Base-by-base conservation (phyloP, 1,139 yeast species). In the Suhomyces bribrorum region DNA sequence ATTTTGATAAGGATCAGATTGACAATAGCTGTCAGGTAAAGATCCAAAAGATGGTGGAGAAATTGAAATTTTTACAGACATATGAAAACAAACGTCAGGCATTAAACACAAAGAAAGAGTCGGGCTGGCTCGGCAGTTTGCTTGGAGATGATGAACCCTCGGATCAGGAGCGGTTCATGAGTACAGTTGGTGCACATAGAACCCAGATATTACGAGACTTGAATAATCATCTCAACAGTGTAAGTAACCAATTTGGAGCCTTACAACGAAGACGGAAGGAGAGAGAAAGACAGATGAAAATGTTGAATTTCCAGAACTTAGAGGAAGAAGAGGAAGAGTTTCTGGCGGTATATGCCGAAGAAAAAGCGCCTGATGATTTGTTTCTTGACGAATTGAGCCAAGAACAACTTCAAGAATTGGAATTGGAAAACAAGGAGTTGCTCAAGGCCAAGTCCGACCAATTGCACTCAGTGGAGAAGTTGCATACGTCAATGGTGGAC, bases 401-500 rank as follows among this genome's bases (percentile, higher is more conserved):
- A 38, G 80, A 79, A 44, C 94, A 86, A 56, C 53, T 86, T 24
- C 86, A 82, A 53, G 74, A 81, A 43, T 68, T 89, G 18, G 82
- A 84, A 48, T 62, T 67, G 11, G 97, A 92, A 56, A 92, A 87
- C 57, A 74, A 78, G 44, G 83, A 80, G 40, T 68, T 90, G 25
- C 59, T 89, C 13, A 66, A 73, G 37, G 58, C 77, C 39, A 84
- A 85, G 50, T 64, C 77, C 13, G 80, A 80, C 35, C 95, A 89
- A 48, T 64, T 90, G 31, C 77, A 79, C 38, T 79, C 81, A 47
- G 86, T 81, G 8, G 81, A 79, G 47, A 69, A 75, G 45, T 78
- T 92, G n/a, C 94, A 89, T 56, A 74, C 73, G 43, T 80, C 95
- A 2, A 81, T 90, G 66, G 64, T 82, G 37, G 97, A 89, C 55